Percentiles rank a stretch among this genome's conserved stretches.
Evolutionary conservation across 352 stramenopile genomes (phyloP).

Genomic region (Phytopythium ostracodes): DNA sequence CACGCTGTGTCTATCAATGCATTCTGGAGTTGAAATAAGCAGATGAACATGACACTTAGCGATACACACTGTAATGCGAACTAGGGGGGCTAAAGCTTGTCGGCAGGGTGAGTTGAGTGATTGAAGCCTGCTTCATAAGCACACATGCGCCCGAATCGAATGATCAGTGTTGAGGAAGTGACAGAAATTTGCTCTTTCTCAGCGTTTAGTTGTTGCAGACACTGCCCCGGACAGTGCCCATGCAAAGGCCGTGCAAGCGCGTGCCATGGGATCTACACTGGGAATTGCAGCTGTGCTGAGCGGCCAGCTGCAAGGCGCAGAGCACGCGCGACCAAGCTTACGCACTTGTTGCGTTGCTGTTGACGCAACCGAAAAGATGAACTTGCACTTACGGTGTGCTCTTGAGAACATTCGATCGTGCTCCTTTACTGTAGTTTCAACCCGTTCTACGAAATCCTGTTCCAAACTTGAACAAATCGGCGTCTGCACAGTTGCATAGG

Average conservation of each 20-base stretch:
- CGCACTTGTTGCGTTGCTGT: not conserved
- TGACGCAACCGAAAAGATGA: not conserved
- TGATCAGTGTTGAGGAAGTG: not conserved
- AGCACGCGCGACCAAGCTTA: not conserved
- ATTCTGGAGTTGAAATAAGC: too few relatives aligned
- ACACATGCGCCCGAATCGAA: too few relatives aligned
- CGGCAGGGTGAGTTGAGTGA: not conserved
- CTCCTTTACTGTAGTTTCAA: too few relatives aligned
- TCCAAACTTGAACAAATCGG: too few relatives aligned
- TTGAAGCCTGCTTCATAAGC: not conserved
- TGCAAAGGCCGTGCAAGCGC: not conserved
- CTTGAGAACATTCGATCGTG: too few relatives aligned
- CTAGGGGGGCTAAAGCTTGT: not conserved
- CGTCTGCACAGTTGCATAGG: too few relatives aligned
- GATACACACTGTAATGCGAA: not conserved
- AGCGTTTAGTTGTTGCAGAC: too few relatives aligned
- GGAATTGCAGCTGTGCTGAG: not conserved
- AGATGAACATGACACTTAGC: not conserved
- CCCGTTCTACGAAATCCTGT: too few relatives aligned
- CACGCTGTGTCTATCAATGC: too few relatives aligned
- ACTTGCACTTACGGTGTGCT: too few relatives aligned
- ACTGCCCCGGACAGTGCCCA: not conserved
- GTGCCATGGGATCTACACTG: not conserved
- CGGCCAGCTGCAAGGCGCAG: not conserved
- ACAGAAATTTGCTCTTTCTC: not conserved